Conservation (phyloP, 192 early-diverging fungal genomes). For the Coemansia guatemalensis region DNA sequence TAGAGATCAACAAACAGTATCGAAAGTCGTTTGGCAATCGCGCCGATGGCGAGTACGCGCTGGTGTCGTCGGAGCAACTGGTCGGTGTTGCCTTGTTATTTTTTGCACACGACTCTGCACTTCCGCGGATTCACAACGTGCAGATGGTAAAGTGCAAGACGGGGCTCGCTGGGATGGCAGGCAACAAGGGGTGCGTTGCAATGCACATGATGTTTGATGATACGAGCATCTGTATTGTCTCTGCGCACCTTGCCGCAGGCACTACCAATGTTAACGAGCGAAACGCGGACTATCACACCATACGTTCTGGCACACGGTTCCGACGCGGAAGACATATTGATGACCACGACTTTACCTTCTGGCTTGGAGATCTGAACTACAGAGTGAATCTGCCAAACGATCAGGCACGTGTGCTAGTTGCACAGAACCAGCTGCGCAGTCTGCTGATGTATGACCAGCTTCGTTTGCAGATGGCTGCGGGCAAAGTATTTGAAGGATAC, state of each 20-base stretch:
- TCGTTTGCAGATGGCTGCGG: slow-evolving; percentile 58
- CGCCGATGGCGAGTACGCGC: slow-evolving; percentile 62
- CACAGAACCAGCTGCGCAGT: slow-evolving; percentile 48
- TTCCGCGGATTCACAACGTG: slow-evolving; percentile 74
- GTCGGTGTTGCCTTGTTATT: slow-evolving; percentile 89
- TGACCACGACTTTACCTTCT: slow-evolving; percentile 80
- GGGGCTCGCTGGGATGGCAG: slow-evolving; percentile 91
- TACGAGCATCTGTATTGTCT: slow-evolving; percentile 86
- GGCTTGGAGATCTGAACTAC: slow-evolving; percentile 96
- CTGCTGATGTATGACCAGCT: slow-evolving; percentile 64
- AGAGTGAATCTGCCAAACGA: slow-evolving; percentile 76
- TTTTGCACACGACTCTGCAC: slow-evolving; percentile 72
- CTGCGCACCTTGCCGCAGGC: slow-evolving; percentile 93
- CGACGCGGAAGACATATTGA: slow-evolving; percentile 62
- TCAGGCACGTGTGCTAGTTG: slow-evolving; percentile 51
- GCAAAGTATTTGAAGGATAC: slow-evolving; percentile 74
- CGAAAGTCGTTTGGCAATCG: slow-evolving; percentile 16
- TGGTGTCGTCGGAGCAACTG: slow-evolving; percentile 83
- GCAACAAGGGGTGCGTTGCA: slow-evolving; percentile 97
- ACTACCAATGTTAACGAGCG: slow-evolving; percentile 70
- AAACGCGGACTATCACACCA: slow-evolving; percentile 82
- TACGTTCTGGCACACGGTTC: slow-evolving; percentile 74
- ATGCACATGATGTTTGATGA: slow-evolving; percentile 85
- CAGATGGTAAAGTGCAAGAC: slow-evolving; percentile 90
- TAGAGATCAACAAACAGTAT: slow-evolving; percentile 39